Evolutionary conservation across 805 yeast species (phyloP).

Genomic region (Teunomyces barrocoloradensis): DNA sequence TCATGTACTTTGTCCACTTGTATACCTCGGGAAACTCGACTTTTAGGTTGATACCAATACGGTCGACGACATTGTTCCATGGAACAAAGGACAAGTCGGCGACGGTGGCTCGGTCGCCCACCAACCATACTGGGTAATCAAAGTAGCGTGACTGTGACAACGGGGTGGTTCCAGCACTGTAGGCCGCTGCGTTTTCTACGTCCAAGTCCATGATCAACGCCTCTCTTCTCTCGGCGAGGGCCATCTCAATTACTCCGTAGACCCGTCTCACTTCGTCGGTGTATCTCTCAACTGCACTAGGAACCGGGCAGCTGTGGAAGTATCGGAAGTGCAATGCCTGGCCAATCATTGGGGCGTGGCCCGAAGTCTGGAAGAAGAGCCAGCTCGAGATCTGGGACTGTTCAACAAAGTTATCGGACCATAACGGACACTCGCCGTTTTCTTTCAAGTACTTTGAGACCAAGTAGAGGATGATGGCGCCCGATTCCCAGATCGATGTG

Average conservation of each 20-base stretch:
- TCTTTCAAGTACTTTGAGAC: slow-evolving; percentile 67
- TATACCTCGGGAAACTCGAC: slow-evolving; percentile 92
- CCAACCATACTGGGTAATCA: slow-evolving; percentile 94
- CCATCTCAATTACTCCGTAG: slow-evolving; percentile 93
- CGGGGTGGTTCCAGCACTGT: slow-evolving; percentile 86
- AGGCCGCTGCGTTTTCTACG: slow-evolving; percentile 81
- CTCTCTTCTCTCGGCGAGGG: slow-evolving; percentile 88
- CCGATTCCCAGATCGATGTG: slow-evolving; percentile 90
- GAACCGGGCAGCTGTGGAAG: slow-evolving; percentile 82
- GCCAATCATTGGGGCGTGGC: slow-evolving; percentile 98
- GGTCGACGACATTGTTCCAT: slow-evolving; percentile 94
- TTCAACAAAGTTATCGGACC: slow-evolving; percentile 75
- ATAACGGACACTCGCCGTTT: slow-evolving; percentile 66
- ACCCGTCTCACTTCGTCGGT: slow-evolving; percentile 91
- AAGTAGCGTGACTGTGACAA: slow-evolving; percentile 80
- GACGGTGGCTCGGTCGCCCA: slow-evolving; percentile 74
- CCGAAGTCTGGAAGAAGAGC: slow-evolving; percentile 93
- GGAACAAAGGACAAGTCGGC: slow-evolving; percentile 94
- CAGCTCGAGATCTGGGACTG: slow-evolving; percentile 84
- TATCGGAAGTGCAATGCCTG: slow-evolving; percentile 93
- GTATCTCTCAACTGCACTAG: slow-evolving; percentile 86
- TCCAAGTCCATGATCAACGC: slow-evolving; percentile 87
- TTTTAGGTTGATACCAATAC: slow-evolving; percentile 85
- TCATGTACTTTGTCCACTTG: slow-evolving; percentile 93
- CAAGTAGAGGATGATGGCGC: slow-evolving; percentile 82